A percentile compares a stretch with the other conserved stretches of the same genome.
These are phyloP conservation scores for Tetrastigma voinierianum DNA, from an alignment of 164 flowering plant species.

Conservation along the genomic window DNA sequence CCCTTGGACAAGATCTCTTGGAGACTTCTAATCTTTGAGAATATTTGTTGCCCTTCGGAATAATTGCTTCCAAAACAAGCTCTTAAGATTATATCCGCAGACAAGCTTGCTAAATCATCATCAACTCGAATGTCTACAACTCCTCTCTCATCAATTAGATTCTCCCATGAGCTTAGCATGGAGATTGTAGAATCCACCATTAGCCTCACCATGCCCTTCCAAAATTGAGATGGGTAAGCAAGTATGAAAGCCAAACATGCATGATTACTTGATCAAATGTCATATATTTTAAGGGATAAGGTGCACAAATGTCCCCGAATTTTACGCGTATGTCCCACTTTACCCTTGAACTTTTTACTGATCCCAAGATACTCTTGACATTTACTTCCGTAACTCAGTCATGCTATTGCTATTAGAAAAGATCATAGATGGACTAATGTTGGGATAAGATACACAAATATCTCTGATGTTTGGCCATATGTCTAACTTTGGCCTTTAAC, in stretches of 20 bases:
- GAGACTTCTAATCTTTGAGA: conserved; percentile 24
- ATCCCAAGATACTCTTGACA: too few relatives aligned
- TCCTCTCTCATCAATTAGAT: conserved; percentile 23
- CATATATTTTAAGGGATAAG: too few relatives aligned
- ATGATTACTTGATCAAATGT: not conserved
- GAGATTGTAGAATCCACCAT: conserved; percentile 32
- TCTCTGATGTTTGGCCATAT: too few relatives aligned
- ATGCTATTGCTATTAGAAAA: too few relatives aligned
- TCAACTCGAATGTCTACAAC: conserved; percentile 24
- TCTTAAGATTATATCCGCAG: conserved; percentile 36
- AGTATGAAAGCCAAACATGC: not conserved
- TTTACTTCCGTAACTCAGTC: too few relatives aligned
- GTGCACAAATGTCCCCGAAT: too few relatives aligned
- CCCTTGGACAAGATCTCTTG: conserved; percentile 19
- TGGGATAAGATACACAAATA: too few relatives aligned
- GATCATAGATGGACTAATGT: too few relatives aligned
- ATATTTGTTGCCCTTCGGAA: conserved; percentile 27
- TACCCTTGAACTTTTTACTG: too few relatives aligned
- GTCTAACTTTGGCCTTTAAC: too few relatives aligned
- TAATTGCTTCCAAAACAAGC: conserved; percentile 40
- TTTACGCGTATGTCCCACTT: too few relatives aligned
- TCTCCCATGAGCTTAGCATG: conserved; percentile 30
- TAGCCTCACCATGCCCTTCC: conserved; percentile 28
- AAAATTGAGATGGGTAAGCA: not conserved
- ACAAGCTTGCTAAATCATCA: conserved; percentile 26